phyloP scores from a whole-genome alignment of 768 basidiomycete genomes.

The Russula dissimulans region DNA sequence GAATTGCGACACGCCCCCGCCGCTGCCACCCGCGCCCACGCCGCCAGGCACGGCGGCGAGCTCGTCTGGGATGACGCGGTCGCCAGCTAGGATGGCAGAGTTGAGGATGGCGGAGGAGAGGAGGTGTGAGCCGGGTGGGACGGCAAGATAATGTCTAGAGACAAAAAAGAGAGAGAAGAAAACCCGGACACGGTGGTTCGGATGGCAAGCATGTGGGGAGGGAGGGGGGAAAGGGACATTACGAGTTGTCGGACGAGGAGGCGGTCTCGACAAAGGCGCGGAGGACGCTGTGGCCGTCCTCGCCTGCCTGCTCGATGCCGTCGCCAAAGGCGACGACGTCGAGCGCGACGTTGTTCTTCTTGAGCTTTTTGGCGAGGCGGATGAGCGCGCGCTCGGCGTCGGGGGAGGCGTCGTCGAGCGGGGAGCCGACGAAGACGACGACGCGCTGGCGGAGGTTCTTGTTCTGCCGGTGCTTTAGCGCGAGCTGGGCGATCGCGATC shows the following conservation, averaged over 20 bases:
- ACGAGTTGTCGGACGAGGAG: slow-evolving; percentile 82
- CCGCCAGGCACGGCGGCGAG: slow-evolving; percentile 40
- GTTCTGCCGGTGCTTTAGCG: slow-evolving; percentile 95
- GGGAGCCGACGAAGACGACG: slow-evolving; percentile 88
- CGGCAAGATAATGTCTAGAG: slow-evolving; percentile 66
- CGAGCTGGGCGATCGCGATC: slow-evolving; percentile 89
- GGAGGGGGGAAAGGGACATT: neutral
- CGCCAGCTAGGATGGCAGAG: slow-evolving; percentile 75
- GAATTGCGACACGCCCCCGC: slow-evolving; percentile 29
- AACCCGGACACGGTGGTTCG: neutral
- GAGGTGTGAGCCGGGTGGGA: slow-evolving; percentile 69
- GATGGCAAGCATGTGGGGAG: neutral
- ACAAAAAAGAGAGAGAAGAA: neutral
- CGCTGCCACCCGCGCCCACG: slow-evolving; percentile 33
- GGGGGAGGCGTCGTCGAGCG: slow-evolving; percentile 58
- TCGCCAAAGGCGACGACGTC: slow-evolving; percentile 91
- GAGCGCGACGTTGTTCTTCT: slow-evolving; percentile 98
- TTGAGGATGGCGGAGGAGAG: slow-evolving; percentile 76
- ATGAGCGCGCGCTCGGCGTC: slow-evolving; percentile 68
- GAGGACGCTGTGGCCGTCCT: slow-evolving; percentile 59
- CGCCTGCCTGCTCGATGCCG: slow-evolving; percentile 56
- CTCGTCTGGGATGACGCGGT: slow-evolving; percentile 60
- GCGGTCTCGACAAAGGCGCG: slow-evolving; percentile 77
- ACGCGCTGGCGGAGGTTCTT: slow-evolving; percentile 97
- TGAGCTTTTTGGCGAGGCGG: slow-evolving; percentile 90